These are phyloP conservation scores for Dryas alaskensis DNA, from an alignment of 306 rosid genomes.

Conservation along the genomic window DNA sequence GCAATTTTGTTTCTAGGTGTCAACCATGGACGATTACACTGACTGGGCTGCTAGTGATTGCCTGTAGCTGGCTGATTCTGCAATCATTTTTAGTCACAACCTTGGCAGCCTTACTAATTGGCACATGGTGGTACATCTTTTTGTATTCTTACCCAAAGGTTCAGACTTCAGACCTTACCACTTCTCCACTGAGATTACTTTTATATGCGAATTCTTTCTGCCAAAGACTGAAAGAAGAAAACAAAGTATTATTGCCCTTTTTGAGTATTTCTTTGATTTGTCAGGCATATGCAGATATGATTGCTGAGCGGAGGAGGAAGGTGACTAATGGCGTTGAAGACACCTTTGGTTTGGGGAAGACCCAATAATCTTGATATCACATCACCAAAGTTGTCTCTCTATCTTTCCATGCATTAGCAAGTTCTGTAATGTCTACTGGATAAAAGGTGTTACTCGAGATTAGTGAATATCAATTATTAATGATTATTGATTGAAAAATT, in stretches of 20 bases:
- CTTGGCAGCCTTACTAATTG: slow-evolving; percentile 37
- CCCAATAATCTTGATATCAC: slow-evolving; percentile 26
- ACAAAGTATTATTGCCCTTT: background rate
- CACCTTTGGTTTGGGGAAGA: slow-evolving; percentile 62
- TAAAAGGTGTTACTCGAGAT: too few species aligned
- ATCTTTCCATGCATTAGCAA: too few species aligned
- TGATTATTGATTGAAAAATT: too few species aligned
- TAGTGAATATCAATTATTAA: too few species aligned
- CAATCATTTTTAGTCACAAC: slow-evolving; percentile 44
- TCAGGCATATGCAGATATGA: slow-evolving; percentile 84
- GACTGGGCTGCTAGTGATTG: slow-evolving; percentile 41
- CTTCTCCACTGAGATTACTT: background rate
- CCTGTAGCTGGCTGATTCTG: slow-evolving; percentile 60
- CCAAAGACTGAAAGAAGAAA: background rate
- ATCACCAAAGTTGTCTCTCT: background rate
- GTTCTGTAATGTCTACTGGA: background rate
- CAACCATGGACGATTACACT: slow-evolving; percentile 58
- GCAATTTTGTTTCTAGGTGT: slow-evolving; percentile 38
- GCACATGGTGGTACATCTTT: slow-evolving; percentile 86
- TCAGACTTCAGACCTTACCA: background rate
- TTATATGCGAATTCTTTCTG: background rate
- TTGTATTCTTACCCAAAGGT: slow-evolving; percentile 91
- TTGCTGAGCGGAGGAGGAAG: slow-evolving; percentile 67
- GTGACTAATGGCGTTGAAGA: slow-evolving; percentile 79
- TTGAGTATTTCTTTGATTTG: slow-evolving; percentile 21